Conservation (phyloP, 2,329 filamentous ascomycete species). For the Aspergillaceae sp. region DNA sequence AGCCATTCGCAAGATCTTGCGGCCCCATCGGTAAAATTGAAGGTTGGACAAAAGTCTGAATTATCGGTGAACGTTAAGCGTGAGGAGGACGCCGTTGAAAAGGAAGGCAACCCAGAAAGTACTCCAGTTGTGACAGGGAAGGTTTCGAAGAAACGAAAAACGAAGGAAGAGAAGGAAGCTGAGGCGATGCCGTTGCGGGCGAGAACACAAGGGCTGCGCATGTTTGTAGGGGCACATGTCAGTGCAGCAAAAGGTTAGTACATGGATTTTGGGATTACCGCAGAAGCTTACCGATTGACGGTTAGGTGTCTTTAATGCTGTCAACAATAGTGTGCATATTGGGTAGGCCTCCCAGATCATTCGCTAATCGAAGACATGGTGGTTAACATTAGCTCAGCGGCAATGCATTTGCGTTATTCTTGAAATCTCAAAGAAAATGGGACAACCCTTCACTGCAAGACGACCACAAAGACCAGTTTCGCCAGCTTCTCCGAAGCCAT, state of each 20-base stretch:
- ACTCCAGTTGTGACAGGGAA: slow-evolving; percentile 47
- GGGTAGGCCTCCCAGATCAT: slow-evolving; percentile 37
- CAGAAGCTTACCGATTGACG: slow-evolving; percentile 4
- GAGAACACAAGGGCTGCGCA: slow-evolving; percentile 62
- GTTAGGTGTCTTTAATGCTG: slow-evolving; percentile 76
- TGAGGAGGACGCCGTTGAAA: slow-evolving; percentile 8
- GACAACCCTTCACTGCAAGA: slow-evolving; percentile 65
- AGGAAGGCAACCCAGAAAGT: slow-evolving; percentile 13
- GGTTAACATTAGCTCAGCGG: slow-evolving; percentile 44
- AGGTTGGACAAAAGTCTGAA: slow-evolving; percentile 10
- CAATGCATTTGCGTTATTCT: slow-evolving; percentile 88
- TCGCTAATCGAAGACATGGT: not conserved
- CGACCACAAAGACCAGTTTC: slow-evolving; percentile 62
- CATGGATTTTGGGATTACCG: slow-evolving; percentile 3
- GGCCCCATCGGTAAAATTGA: slow-evolving; percentile 6
- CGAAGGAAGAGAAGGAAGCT: slow-evolving; percentile 47
- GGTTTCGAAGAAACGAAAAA: slow-evolving; percentile 41
- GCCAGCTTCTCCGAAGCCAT: slow-evolving; percentile 57
- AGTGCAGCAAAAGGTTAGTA: slow-evolving; percentile 71
- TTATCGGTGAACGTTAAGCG: not conserved
- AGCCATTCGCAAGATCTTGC: not conserved
- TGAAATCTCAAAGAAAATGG: slow-evolving; percentile 97
- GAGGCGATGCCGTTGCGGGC: slow-evolving; percentile 55
- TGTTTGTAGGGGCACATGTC: slow-evolving; percentile 89
- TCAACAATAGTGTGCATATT: slow-evolving; percentile 68